Base-by-base conservation (phyloP, 306 rosid species). In the Castanospermum australe region DNA sequence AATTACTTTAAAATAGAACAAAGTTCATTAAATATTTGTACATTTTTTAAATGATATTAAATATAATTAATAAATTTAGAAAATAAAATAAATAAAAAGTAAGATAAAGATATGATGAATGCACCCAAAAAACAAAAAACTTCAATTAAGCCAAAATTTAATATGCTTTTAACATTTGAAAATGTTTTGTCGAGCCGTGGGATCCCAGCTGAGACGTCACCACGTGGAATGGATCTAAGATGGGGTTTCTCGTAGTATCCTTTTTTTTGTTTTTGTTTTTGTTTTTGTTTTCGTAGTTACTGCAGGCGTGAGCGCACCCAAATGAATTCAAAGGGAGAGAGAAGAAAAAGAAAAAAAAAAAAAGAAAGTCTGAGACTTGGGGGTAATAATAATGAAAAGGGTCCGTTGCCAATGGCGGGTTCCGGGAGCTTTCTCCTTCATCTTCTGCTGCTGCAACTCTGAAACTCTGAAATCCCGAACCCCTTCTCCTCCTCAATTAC, bases 401-500 rank as follows among this genome's bases (percentile, higher is more conserved):
- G 57, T 75, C 89, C 84, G 84, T 83, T 77, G 59, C 71, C 69
- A 64, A 72, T 75, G 94, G 92, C 90, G 91, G 89, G 92, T 86
- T 54, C 83, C 87, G 77, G 81, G 85, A 79, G 45, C 79, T 25
- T 79, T 71, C 81, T 67, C 47, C 24, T 47, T 12, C 70, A 22
- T 59, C 54, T 14, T 47, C 32, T 24, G 5, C 48, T 10, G 4
- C 79, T 69, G 44, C 48, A 36, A 44, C 77, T 30, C 75, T 44
- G 69, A 50, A 44, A 65, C n/a, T 41, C 59, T 64, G 61, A 76
- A 62, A 13, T 13, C 45, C 45, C 6, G 61, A 50, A n/a, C 30
- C 12, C n/a, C n/a, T n/a, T n/a, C n/a, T n/a, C n/a, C n/a, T n/a
- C n/a, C n/a, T n/a, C n/a, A n/a, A n/a, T n/a, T n/a, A n/a, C n/a